Evolutionary conservation across 345 rosid species (phyloP), one percentile per base, ranked within the genome.

Genomic region (Euclidium syriacum): DNA sequence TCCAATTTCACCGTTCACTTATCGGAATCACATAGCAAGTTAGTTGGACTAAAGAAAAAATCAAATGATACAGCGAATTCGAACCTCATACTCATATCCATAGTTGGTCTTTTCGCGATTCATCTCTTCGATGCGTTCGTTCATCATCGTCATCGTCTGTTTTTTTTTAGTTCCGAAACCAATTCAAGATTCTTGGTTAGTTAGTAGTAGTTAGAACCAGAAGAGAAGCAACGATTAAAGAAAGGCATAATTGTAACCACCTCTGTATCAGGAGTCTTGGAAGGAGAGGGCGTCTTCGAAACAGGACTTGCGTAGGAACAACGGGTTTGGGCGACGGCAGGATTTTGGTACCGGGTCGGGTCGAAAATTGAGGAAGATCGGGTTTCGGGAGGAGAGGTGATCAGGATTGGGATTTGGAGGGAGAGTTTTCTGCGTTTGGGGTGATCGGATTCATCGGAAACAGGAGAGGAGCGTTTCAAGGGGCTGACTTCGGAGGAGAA

Each of bases 391-490:
- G 62, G 68, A 27, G 74, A 46, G 6, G 35, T 41, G 39, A 52
- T 51, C 10, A 59, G 59, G 42, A 35, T 46, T 5, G 62, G 43
- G 20, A 35, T 30, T 53, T 44, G 42, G 3, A 23, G 50, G 15
- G 68, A 62, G 57, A 70, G 0, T 38, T 50, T 53, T 24, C 74
- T 53, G 20, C 74, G 68, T 62, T 70, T 70, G 8, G 34, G 20
- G 5, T 44, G 35, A 54, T 70, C 74, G 1, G 64, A 70, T 2
- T 61, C 58, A 10, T 62, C 68, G 41, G 74, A 62, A 36, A 61
- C 63, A 62, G 74, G 68, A 38, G 74, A 70, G 26, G 68, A 48
- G 14, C 74, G 56, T 62, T 70, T 62, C 51, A 70, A 52, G 7
- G 74, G 64, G 27, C 51, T 62, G 64, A 7, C 20, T 1, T 54